Base-by-base conservation (phyloP, 2,329 filamentous ascomycete species). In the Hymenoscyphus salicellus region DNA sequence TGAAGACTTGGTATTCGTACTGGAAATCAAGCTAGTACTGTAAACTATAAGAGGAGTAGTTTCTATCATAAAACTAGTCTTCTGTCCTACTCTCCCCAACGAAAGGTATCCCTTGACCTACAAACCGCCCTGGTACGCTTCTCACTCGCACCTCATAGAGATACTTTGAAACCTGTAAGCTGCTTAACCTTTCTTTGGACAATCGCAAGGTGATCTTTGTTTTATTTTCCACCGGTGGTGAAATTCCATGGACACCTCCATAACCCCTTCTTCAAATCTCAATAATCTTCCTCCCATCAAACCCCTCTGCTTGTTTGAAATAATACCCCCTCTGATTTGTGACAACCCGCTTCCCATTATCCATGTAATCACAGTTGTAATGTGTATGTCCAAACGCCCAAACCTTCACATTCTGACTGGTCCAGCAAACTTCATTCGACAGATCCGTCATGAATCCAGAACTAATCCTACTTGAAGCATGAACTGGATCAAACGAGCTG, bases 391-490 rank as follows among this genome's bases (percentile, higher is more conserved):
- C 81, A 70, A 79, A 81, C 0, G 81, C 71, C 80, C 79, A 82
- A 17, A 69, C 62, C 52, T 77, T 77, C 0, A 81, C 75, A 1
- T 71, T 69, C 0, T 63, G 65, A 62, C 71, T 76, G 6, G 63
- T 65, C 60, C 60, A 67, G 28, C 64, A 67, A 10, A 41, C 11
- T 52, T 68, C 58, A 0, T 69, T 68, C 2, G 82, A 68, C 2
- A 85, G 66, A 62, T 86, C 82, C 0, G 83, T 86, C 4, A 79
- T 81, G 72, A 86, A 88, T 0, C 81, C 84, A 7, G 77, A 77
- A 0, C 72, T 72, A 6, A 68, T 64, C 14, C 30, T 38, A 58
- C 66, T 64, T 77, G 72, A 28, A 20, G 56, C 46, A 43, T 65
- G 60, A n/a, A 14, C 49, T 33, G 63, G 65, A 66, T 65, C 60